A percentile compares a stretch with the other conserved stretches of the same genome.
Evolutionary conservation across 2,329 filamentous ascomycete genomes (phyloP).

Genomic region (Moelleriella libera): DNA sequence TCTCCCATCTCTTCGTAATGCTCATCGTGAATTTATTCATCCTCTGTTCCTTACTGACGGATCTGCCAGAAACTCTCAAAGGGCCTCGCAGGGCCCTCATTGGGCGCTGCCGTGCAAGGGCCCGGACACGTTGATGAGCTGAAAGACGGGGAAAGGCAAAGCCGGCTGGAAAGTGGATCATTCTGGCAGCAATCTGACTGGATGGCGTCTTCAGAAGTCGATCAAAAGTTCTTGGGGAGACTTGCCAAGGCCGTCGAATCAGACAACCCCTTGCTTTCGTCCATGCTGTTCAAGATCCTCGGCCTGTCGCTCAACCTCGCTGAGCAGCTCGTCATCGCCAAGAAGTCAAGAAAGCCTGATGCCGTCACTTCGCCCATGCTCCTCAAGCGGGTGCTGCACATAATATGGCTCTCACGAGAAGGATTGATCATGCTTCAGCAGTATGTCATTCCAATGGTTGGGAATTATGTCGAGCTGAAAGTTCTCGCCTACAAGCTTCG

Average conservation of each 20-base stretch:
- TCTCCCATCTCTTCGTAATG: too few species aligned
- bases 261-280: constrained; percentile 66
- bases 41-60: neutral
- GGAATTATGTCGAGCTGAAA: constrained; percentile 66
- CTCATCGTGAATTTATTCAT: neutral
- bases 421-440: constrained; percentile 77
- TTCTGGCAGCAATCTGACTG: constrained; percentile 6
- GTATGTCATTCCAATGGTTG: constrained; percentile 76
- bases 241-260: constrained; percentile 68
- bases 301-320: constrained; percentile 83
- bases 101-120: neutral
- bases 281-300: constrained; percentile 78
- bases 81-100: neutral
- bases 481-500: constrained; percentile 84
- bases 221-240: constrained; percentile 90
- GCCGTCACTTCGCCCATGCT: constrained; percentile 64
- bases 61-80: neutral
- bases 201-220: constrained; percentile 95
- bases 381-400: constrained; percentile 71
- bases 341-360: constrained; percentile 72
- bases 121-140: neutral
- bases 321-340: constrained; percentile 66
- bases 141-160: neutral
- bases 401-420: constrained; percentile 90
- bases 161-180: constrained; percentile 1